Evolutionary conservation across 257 asterid species (phyloP), one percentile per base, ranked within the genome.

Genomic region (Jacaranda mimosifolia): DNA sequence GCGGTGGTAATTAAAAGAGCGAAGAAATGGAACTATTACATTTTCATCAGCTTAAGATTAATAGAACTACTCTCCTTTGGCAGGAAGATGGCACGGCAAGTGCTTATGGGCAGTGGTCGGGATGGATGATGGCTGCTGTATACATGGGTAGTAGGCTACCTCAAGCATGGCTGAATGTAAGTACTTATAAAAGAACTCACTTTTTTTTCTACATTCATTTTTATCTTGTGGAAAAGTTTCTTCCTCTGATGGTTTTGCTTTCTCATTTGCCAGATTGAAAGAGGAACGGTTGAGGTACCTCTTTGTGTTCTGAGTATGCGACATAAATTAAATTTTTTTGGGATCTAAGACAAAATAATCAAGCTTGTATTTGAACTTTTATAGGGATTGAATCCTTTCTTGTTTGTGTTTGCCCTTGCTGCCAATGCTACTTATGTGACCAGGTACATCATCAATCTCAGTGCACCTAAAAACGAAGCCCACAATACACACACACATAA

Each of bases 371-470:
- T 51, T 55, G 12, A 1, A 32, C 0, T 12, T 12, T 21, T 68
- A 18, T 78, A 86, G 91, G 94, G 94, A 52, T 77, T 89, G 78
- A 89, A 84, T 79, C 94, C 94, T 43, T 66, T 86, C 46, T 85
- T 89, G 94, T 89, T 89, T 40, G 78, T 89, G 76, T 87, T 89
- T 56, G 91, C 91, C 6, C 85, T 89, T 40, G 73, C 78, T 19
- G 91, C 88, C 59, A 89, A 89, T 78, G 70, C 70, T 57, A 63
- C 91, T 68, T 89, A 87, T 13, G 86, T 87, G 3, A 89, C 87
- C 63, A 89, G 94, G 94, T 89, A 76, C 32, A 26, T 26, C 32
- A 26, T 26, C 32, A 26, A 1, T 26, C 32, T 26, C 1, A 26
- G 32, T 0, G 2, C 32, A 1, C 2, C 32, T 26, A 26, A 2